Percentiles rank a stretch among this genome's conserved stretches.
Conservation (phyloP, 495 filamentous ascomycete genomes). For the Penicillium atrosanguineum region DNA sequence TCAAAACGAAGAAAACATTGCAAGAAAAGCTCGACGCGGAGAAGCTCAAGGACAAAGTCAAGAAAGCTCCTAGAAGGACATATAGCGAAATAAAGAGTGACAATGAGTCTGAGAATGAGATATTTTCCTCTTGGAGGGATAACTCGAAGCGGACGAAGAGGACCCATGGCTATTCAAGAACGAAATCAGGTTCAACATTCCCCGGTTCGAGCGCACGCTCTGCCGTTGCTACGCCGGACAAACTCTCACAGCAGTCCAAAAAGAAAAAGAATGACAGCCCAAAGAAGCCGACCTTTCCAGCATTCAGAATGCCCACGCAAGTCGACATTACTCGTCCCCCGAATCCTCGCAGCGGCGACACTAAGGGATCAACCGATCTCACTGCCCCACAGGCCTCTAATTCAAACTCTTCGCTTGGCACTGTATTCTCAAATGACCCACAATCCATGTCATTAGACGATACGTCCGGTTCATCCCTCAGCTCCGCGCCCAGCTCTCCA, state of each 20-base stretch:
- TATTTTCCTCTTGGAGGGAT: constrained; percentile 13
- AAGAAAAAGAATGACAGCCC: constrained; percentile 1
- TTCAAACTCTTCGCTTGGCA: constrained; percentile 26
- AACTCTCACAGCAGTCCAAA: not conserved
- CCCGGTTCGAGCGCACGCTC: constrained; percentile 18
- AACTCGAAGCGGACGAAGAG: constrained; percentile 21
- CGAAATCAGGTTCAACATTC: constrained; percentile 5
- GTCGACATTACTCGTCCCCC: constrained; percentile 18
- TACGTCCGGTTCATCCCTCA: constrained; percentile 12
- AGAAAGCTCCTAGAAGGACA: constrained; percentile 2
- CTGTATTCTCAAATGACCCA: constrained; percentile 6
- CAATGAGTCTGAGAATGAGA: constrained; percentile 13
- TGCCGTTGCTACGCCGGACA: constrained; percentile 11
- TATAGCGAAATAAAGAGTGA: constrained; percentile 4
- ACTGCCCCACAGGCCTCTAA: constrained; percentile 12
- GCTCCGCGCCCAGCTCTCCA: constrained; percentile 7
- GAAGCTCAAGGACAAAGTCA: constrained; percentile 17
- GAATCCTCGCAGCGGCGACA: constrained; percentile 7
- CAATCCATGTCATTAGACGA: constrained; percentile 3
- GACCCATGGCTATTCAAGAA: constrained; percentile 16
- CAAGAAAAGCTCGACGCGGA: constrained; percentile 17
- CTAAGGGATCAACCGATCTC: constrained; percentile 13
- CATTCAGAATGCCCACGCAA: constrained; percentile 31
- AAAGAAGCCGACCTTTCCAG: not conserved
- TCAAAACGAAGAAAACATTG: constrained; percentile 3